Base-by-base conservation (phyloP, 2,329 filamentous ascomycete genomes). In the Epichloe gansuensis region DNA sequence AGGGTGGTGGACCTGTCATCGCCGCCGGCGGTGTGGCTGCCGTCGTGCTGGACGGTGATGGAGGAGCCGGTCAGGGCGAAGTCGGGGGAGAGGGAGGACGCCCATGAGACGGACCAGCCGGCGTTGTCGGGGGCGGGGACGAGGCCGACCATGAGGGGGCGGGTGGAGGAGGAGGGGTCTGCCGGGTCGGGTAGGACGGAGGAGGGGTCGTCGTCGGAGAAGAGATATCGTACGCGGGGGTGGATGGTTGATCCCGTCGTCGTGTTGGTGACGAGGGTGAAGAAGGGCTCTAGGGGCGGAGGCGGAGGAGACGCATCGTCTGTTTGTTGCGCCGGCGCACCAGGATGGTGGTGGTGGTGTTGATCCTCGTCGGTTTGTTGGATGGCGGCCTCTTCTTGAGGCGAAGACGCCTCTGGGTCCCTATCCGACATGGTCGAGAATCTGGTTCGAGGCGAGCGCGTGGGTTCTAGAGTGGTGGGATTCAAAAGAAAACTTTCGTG, bases 211-310 rank as follows among this genome's bases (percentile, higher is more conserved):
- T 97, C 93, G 67, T 97, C 90, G 59, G 81, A 80, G 71, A 98
- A 97, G 62, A 97, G 78, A 71, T 97, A 97, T 70, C 91, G 89
- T 1, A 95, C 82, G 50, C 80, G 82, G 1, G 91, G 93, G 65
- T 97, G 90, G 61, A 88, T 77, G 55, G 88, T 86, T 45, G 87
- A 80, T 60, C 81, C 77, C 8, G 80, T 83, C n/a, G 80, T 77
- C 11, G 77, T 70, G 66, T 95, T 89, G 63, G 87, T 82, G 57
- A 97, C 75, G 42, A 96, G 74, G 1, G 88, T 85, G 72, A 95
- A 96, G 72, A 95, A 85, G 2, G 89, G 87, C 44, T 81, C 76
- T 66, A 95, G 91, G 3, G 71, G 66, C 23, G 54, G 42, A 7
- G 27, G 43, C 3, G 31, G 31, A 1, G 44, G 55, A 57, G 50